phyloP scores from a whole-genome alignment of 164 flowering plant genomes.

The Nymphaea colorata region DNA sequence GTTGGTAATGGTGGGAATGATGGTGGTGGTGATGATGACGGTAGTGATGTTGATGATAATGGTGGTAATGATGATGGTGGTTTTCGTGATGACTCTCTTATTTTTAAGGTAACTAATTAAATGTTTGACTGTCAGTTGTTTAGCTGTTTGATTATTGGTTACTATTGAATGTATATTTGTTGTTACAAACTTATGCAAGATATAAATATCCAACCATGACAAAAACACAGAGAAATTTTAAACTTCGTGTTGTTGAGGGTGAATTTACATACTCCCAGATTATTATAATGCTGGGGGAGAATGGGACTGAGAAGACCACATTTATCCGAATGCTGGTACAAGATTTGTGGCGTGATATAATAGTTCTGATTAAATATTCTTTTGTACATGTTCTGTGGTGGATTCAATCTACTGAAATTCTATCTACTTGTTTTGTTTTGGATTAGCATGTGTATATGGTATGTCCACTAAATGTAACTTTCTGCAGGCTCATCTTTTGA shows the following conservation, averaged over 20 bases:
- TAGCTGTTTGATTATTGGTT: background rate
- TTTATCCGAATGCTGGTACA: conserved; percentile 97
- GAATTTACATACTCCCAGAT: conserved; percentile 99
- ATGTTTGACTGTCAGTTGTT: background rate
- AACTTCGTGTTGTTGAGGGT: conserved; percentile 72
- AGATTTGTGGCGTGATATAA: background rate
- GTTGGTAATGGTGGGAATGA: no score
- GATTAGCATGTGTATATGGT: background rate
- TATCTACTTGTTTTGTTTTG: no score
- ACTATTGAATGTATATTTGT: conserved; percentile 2
- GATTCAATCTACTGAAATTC: no score
- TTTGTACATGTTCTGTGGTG: no score
- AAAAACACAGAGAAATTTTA: conserved; percentile 82
- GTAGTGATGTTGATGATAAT: no score
- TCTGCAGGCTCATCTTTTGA: conserved; percentile 83
- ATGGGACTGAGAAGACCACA: conserved; percentile 98
- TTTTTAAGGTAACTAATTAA: conserved; percentile 61
- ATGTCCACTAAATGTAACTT: background rate
- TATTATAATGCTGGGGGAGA: conserved; percentile 95
- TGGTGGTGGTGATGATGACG: no score
- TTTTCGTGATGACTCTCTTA: conserved; percentile 92
- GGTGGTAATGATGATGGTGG: conserved; percentile 8
- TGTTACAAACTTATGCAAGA: conserved; percentile 75
- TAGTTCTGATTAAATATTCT: no score
- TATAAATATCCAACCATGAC: conserved; percentile 89